Percentiles rank a stretch among this genome's conserved stretches.
These are phyloP conservation scores for Arabis hirsuta DNA, from an alignment of 345 rosid genomes.

Conservation along the genomic window DNA sequence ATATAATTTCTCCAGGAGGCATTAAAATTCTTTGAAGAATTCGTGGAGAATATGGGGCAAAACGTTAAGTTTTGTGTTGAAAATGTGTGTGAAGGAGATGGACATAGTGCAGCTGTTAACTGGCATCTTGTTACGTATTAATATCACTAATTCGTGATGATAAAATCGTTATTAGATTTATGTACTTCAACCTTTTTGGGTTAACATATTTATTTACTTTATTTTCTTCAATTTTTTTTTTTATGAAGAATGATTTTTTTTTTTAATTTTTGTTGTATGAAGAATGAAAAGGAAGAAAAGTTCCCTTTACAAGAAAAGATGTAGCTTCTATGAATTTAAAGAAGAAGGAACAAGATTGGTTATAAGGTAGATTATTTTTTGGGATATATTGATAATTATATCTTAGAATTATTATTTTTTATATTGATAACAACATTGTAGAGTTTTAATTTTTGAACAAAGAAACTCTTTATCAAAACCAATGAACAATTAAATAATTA, in stretches of 20 bases:
- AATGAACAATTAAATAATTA: not conserved
- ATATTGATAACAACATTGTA: not conserved
- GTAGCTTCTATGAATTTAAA: conserved; percentile 77
- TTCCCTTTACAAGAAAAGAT: conserved; percentile 82
- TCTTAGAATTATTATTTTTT: not conserved
- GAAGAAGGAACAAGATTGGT: conserved; percentile 46
- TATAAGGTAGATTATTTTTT: conserved; percentile 49
- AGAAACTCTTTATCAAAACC: not conserved
- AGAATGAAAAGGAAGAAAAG: conserved; percentile 72
- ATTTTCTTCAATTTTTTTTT: not conserved
- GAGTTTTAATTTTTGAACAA: too few relatives aligned
- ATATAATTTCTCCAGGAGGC: conserved; percentile 56
- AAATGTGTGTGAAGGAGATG: conserved; percentile 63
- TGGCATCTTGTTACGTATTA: conserved; percentile 72
- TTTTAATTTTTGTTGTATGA: too few relatives aligned
- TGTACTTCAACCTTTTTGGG: not conserved
- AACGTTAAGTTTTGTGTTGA: conserved; percentile 67
- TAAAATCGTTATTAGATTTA: not conserved
- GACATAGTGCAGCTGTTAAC: conserved; percentile 57
- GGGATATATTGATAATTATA: not conserved
- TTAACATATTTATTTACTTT: not conserved
- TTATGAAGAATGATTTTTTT: too few relatives aligned
- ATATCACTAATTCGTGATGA: not conserved
- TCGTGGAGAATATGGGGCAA: conserved; percentile 65
- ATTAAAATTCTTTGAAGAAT: conserved; percentile 56